Conservation (phyloP, 2,329 filamentous ascomycete species). For the Penicillium concentricum region DNA sequence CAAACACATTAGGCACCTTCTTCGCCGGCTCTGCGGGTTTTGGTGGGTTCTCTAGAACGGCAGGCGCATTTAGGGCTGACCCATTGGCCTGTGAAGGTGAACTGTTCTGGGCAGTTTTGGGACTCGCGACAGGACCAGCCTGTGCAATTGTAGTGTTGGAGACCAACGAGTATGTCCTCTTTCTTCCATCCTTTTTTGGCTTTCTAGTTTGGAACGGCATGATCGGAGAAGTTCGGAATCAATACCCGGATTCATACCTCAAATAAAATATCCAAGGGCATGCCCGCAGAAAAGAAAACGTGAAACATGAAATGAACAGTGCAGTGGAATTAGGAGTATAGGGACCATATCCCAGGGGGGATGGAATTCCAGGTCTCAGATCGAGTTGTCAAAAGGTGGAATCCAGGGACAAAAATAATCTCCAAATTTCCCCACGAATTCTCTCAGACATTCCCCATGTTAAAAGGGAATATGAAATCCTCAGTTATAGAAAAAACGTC, state of each 20-base stretch:
- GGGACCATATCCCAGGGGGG: constrained; percentile 19
- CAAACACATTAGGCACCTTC: constrained; percentile 39
- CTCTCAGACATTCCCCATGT: constrained; percentile 12
- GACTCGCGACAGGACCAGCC: constrained; percentile 19
- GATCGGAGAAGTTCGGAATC: constrained; percentile 17
- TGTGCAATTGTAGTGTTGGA: constrained; percentile 24
- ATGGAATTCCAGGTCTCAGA: constrained; percentile 22
- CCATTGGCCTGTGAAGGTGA: constrained; percentile 13
- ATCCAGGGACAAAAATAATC: constrained; percentile 19
- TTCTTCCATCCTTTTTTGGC: constrained; percentile 29
- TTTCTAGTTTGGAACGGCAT: constrained; percentile 35
- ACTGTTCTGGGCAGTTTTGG: constrained; percentile 18
- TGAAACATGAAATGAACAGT: background rate
- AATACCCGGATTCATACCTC: constrained; percentile 13
- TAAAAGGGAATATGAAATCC: constrained; percentile 5
- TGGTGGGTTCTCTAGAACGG: constrained; percentile 4
- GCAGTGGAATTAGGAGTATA: constrained; percentile 10
- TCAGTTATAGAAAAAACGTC: constrained; percentile 8
- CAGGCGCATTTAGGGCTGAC: constrained; percentile 18
- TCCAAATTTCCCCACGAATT: constrained; percentile 22
- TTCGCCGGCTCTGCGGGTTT: constrained; percentile 19
- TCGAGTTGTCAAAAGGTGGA: constrained; percentile 17
- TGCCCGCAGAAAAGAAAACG: background rate
- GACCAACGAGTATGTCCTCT: constrained; percentile 25
- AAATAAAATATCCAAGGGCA: constrained; percentile 7